Base-by-base conservation (phyloP, 805 yeast species). In the Ogataea nakhonphanomensis region DNA sequence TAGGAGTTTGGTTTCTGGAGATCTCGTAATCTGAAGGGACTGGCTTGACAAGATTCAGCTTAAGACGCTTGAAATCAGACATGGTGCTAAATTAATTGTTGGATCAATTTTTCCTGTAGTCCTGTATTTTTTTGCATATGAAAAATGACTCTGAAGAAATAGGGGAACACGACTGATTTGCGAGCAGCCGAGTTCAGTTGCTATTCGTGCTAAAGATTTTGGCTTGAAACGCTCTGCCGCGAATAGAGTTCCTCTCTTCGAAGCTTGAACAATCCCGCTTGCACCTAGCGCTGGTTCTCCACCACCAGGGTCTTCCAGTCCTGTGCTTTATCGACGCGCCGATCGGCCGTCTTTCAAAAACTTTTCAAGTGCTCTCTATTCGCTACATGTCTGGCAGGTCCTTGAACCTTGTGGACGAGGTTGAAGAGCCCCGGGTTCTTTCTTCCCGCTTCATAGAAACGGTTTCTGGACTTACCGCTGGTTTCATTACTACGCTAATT, bases 11-110 rank as follows among this genome's bases (percentile, higher is more conserved):
- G 28, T 79, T 76, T 59, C 96, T 79, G 7, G 96, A 87, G 53
- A 91, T 87, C 46, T 77, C 96, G 61, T 84, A 81, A 64, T 93
- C 98, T 26, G 88, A 79, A 25, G 98, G 98, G 28, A 90, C 95
- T 8, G 95, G 95, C 32, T 59, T 64, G 20, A 61, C 53, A 32
- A 64, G 49, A 43, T 64, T 62, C 17, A 65, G 50, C 49, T 63
- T 65, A 33, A 65, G 54, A 51, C 66, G 65, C 40, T 65, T 65
- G 49, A 64, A 64, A 39, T 61, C 61, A 17, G 63, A 54, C 62
- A 61, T 59, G 40, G 44, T 40, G 29, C 33, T 14, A 27, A 39
- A 29, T 25, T 29, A 40, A 30, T 35, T 33, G 43, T 39, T 39
- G 43, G 43, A 33, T 39, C 43, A 29, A 34, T 28, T 33, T 39